Percentiles rank a stretch among this genome's conserved stretches.
phyloP scores from a whole-genome alignment of 1,139 yeast genomes.

The Hyphopichia burtonii region DNA sequence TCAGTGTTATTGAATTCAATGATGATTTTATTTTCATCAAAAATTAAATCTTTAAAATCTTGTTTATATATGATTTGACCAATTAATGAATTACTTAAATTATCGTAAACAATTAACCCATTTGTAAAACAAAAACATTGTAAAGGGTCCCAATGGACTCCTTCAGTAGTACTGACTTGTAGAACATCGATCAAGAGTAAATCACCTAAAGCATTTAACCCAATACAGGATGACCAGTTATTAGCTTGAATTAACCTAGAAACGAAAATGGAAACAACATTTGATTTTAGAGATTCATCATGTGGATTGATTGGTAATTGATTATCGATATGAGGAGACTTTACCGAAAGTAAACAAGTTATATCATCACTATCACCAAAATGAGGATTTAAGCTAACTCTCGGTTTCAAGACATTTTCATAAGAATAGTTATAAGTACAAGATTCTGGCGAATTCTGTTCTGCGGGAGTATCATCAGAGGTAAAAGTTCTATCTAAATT shows the following conservation, averaged over 20 bases:
- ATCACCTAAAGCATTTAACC: conserved; percentile 18
- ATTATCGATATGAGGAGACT: conserved; percentile 23
- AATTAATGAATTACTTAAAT: conserved; percentile 22
- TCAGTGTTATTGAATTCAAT: conserved; percentile 24
- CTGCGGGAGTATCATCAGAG: conserved; percentile 8
- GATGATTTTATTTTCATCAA: conserved; percentile 10
- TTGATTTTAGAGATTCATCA: conserved; percentile 14
- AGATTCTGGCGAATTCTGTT: conserved; percentile 14
- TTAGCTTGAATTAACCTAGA: not conserved
- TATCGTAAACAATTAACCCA: conserved; percentile 36
- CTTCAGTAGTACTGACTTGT: conserved; percentile 35
- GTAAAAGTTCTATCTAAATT: conserved; percentile 7
- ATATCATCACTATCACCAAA: conserved; percentile 1
- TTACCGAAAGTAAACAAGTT: conserved; percentile 21
- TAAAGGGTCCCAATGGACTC: conserved; percentile 33
- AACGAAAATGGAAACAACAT: conserved; percentile 7
- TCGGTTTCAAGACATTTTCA: conserved; percentile 14
- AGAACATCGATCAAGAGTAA: conserved; percentile 45
- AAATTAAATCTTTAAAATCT: conserved; percentile 31
- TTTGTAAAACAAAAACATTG: conserved; percentile 41
- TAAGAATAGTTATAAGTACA: conserved; percentile 9
- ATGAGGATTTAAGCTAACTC: conserved; percentile 10
- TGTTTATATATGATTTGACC: conserved; percentile 27
- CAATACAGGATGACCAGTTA: conserved; percentile 4
- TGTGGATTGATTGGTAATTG: conserved; percentile 7